Conservation (phyloP, 2,329 filamentous ascomycete species). For the Nothophoma quercina region DNA sequence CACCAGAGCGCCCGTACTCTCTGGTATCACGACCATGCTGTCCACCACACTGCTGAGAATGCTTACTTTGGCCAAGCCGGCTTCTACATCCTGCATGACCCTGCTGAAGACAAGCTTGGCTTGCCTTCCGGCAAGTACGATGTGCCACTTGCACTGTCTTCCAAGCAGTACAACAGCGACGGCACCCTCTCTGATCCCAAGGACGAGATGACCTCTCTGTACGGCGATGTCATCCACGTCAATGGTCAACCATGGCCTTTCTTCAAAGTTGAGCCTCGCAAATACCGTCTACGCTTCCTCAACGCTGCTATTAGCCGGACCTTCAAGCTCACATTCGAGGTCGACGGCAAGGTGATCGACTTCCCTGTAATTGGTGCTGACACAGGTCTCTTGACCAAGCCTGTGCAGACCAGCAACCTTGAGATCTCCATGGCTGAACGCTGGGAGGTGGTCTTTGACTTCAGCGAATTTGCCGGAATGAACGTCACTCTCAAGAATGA, state of each 20-base stretch:
- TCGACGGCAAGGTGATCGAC: constrained; percentile 50
- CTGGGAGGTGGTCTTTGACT: constrained; percentile 68
- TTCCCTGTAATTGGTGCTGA: constrained; percentile 66
- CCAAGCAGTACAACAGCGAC: constrained; percentile 63
- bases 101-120: constrained; percentile 57
- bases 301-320: constrained; percentile 53
- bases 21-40: constrained; percentile 62
- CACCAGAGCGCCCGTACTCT: constrained; percentile 60
- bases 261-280: constrained; percentile 65
- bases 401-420: constrained; percentile 55
- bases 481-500: constrained; percentile 59
- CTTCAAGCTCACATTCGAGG: constrained; percentile 60
- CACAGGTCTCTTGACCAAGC: constrained; percentile 51
- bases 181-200: constrained; percentile 60
- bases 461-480: constrained; percentile 58
- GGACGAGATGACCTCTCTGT: constrained; percentile 59
- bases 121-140: constrained; percentile 64
- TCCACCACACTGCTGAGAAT: constrained; percentile 61
- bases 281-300: constrained; percentile 65
- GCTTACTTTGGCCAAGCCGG: constrained; percentile 67
- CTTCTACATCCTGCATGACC: constrained; percentile 63
- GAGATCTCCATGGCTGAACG: constrained; percentile 65
- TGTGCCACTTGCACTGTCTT: constrained; percentile 60
- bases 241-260: constrained; percentile 69
- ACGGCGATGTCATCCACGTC: constrained; percentile 66